Conservation (phyloP, 2,329 filamentous ascomycete species). For the Aureobasidium pullulans region DNA sequence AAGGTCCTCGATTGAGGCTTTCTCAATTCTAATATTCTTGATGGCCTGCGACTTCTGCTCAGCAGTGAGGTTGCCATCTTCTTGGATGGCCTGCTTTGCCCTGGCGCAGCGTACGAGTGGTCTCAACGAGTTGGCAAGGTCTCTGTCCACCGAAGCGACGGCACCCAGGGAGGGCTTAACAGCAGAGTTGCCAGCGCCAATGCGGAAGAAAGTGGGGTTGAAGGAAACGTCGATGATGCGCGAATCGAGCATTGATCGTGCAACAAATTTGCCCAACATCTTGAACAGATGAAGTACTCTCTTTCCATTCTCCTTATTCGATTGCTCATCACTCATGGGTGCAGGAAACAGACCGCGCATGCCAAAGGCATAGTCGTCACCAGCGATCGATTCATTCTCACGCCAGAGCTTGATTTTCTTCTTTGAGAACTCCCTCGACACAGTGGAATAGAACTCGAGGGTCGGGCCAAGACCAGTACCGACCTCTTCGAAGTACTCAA, state of each 20-base stretch:
- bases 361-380: constrained; percentile 75
- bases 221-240: constrained; percentile 96
- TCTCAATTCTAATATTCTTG: constrained; percentile 65
- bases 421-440: constrained; percentile 94
- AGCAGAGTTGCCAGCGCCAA: constrained; percentile 61
- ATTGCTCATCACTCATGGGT: constrained; percentile 75
- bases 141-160: constrained; percentile 80
- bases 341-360: constrained; percentile 83
- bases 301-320: constrained; percentile 69
- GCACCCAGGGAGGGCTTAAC: constrained; percentile 81
- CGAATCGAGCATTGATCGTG: constrained; percentile 95
- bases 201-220: constrained; percentile 95
- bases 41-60: constrained; percentile 65
- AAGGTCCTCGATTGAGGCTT: constrained; percentile 74
- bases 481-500: constrained; percentile 98
- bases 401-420: constrained; percentile 97
- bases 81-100: constrained; percentile 75
- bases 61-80: constrained; percentile 57
- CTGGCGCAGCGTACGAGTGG: constrained; percentile 79
- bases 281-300: constrained; percentile 84
- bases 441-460: constrained; percentile 94
- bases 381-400: constrained; percentile 68
- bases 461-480: constrained; percentile 93
- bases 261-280: constrained; percentile 93
- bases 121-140: constrained; percentile 76